Conservation (phyloP, 2,329 filamentous ascomycete species). For the Tolypocladium tundrense region DNA sequence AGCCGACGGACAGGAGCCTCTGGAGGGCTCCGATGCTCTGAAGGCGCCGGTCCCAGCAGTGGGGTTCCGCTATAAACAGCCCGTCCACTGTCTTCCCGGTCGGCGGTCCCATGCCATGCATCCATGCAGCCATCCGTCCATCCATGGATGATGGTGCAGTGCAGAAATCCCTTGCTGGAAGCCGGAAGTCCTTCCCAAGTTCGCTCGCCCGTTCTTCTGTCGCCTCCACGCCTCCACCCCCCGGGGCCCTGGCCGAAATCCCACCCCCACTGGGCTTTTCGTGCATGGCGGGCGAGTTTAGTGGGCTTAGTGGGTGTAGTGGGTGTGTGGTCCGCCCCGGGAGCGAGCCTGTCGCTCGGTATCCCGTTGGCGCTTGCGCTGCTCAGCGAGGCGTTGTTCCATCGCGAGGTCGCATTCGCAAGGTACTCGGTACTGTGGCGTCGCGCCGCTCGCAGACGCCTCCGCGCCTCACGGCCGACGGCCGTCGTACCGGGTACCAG, state of each 20-base stretch:
- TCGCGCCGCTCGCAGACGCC: not conserved
- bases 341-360: not conserved
- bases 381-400: not conserved
- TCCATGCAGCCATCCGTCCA: slow-evolving; percentile 1
- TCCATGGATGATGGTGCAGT: not conserved
- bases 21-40: slow-evolving; percentile 2
- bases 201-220: not conserved
- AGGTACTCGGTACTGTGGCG: not conserved
- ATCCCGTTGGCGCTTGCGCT: not conserved
- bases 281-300: not conserved
- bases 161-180: not conserved
- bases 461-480: not conserved
- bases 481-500: not conserved
- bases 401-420: not conserved
- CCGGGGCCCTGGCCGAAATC: not conserved
- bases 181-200: not conserved
- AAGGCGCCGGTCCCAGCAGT: not conserved
- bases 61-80: not conserved
- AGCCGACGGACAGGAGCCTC: not conserved
- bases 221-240: not conserved
- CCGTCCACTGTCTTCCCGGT: not conserved
- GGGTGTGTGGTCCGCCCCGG: not conserved
- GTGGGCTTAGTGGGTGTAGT: not conserved
- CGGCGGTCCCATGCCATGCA: not conserved
- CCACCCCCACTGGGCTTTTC: not conserved